Evolutionary conservation across 176 grass and related monocot species (phyloP), one percentile per base, ranked within the genome.

Genomic region (Otatea glauca): DNA sequence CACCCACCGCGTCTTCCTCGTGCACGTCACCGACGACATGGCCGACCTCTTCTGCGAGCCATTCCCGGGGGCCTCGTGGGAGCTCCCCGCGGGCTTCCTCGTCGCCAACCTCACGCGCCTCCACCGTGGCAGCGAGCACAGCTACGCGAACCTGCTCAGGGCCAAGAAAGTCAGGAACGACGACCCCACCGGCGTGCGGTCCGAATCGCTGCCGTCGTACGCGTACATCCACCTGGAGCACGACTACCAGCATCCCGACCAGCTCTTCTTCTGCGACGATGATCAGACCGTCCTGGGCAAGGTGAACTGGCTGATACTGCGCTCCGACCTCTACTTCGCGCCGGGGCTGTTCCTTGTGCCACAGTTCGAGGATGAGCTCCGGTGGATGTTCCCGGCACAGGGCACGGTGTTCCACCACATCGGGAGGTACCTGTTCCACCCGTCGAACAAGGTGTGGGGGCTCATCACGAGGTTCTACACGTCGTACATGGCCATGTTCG

Each of bases 391-490:
- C 82, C 94, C 94, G 27, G 88, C 61, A 16, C 67, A 68, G 81
- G 91, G 86, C 76, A 89, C 86, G 4, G 91, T 89, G 25, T 96
- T 96, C 76, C 94, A 93, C 68, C 94, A 91, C 65, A 24, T 96
- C 38, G 89, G 84, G 37, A 84, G 91, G 65, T 96, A 96, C 74
- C 88, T 96, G 15, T 88, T 93, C 84, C 94, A 96, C 84, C 94
- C 91, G 21, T 88, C 91, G 4, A 91, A 96, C 74, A 44, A 79
- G 21, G 77, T 93, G 29, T 96, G 94, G 94, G 75, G 66, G n/a
- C 65, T 92, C 70, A 88, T 97, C 55, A 55, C 60, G 0, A 74
- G 91, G 18, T 92, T 94, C 75, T 83, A 92, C 69, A 61, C 66
- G 50, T 89, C 89, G 37, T 86, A 94, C 75, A 77, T 97, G 50